phyloP scores from a whole-genome alignment of 2,329 filamentous ascomycete genomes.

The Microdochium nivale region DNA sequence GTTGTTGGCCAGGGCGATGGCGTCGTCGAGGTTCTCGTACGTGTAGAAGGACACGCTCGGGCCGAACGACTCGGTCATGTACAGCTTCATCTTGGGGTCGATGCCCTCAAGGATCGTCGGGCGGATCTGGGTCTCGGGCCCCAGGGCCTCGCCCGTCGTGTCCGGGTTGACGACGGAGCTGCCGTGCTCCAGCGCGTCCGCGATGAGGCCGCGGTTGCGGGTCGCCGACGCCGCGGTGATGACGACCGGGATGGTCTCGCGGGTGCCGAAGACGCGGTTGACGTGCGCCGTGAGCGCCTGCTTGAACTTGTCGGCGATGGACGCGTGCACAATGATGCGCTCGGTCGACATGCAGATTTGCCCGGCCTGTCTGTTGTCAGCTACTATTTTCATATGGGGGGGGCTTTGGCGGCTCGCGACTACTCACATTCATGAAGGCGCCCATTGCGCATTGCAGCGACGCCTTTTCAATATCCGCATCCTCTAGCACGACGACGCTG shows the following conservation, averaged over 20 bases:
- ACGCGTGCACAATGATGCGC: conserved; percentile 16
- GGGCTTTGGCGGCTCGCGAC: background rate
- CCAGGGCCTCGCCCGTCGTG: conserved; percentile 7
- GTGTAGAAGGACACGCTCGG: conserved; percentile 48
- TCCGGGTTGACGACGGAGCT: conserved; percentile 18
- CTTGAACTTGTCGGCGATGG: conserved; percentile 2
- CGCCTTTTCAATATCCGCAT: conserved; percentile 28
- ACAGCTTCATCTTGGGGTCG: conserved; percentile 50
- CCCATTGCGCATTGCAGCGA: conserved; percentile 5
- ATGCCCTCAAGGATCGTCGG: conserved; percentile 46
- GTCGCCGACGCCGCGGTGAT: conserved; percentile 53
- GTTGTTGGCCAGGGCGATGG: conserved; percentile 51
- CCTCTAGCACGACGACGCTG: conserved; percentile 26
- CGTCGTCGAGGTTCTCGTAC: conserved; percentile 46
- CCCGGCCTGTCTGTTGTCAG: conserved; percentile 15
- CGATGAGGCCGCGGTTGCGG: conserved; percentile 51
- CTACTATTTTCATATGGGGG: background rate
- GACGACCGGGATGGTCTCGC: conserved; percentile 47
- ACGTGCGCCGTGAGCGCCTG: background rate
- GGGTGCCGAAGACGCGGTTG: conserved; percentile 1
- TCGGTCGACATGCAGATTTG: conserved; percentile 27
- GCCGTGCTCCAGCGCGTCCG: conserved; percentile 51
- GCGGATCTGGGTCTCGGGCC: conserved; percentile 30
- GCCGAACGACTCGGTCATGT: conserved; percentile 52
- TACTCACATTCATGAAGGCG: conserved; percentile 18